These are phyloP conservation scores for Colletotrichum viniferum DNA, from an alignment of 2,329 filamentous ascomycete species.

Conservation along the genomic window DNA sequence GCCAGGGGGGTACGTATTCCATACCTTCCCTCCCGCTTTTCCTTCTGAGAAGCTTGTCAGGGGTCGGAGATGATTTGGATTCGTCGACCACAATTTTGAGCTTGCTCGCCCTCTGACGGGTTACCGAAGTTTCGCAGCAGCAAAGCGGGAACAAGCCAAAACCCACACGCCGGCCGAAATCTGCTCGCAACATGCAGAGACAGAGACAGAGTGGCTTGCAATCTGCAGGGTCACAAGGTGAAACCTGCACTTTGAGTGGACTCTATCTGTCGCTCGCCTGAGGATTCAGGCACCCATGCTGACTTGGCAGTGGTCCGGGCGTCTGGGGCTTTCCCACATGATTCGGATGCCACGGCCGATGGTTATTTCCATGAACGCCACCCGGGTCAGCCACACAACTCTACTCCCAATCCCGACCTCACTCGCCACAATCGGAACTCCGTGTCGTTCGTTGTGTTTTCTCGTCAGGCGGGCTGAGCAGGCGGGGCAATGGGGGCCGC, in stretches of 20 bases:
- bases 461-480: background rate
- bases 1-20: background rate
- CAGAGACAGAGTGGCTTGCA: background rate
- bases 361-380: background rate
- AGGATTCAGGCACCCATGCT: background rate
- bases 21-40: background rate
- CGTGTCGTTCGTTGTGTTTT: background rate
- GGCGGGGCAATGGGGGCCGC: background rate
- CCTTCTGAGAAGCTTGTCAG: background rate
- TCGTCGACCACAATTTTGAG: background rate
- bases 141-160: background rate
- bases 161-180: background rate
- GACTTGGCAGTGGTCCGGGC: background rate
- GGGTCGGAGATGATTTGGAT: background rate
- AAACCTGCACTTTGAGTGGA: background rate
- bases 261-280: background rate
- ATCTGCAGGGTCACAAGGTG: background rate
- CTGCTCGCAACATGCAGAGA: background rate
- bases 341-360: background rate
- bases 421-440: background rate
- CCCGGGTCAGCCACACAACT: background rate
- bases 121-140: background rate
- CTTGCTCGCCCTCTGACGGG: background rate
- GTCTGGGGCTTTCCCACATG: background rate
- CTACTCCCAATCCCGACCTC: background rate